A percentile compares a stretch with the other conserved stretches of the same genome.
Evolutionary conservation across 176 grass and related monocot genomes (phyloP).

Genomic region (Secale cereale): DNA sequence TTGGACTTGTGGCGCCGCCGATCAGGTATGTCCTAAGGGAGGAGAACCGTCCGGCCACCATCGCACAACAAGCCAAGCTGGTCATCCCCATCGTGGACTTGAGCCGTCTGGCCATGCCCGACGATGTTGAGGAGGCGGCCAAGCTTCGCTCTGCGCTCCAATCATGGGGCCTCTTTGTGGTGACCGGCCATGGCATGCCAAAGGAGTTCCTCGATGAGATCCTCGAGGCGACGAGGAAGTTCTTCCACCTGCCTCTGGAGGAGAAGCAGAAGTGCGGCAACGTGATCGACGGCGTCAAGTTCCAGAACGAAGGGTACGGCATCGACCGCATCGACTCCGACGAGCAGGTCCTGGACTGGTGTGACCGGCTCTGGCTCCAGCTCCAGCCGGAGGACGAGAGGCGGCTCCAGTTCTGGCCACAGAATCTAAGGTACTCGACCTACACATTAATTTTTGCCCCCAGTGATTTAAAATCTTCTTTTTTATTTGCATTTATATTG

Average conservation of each 20-base stretch:
- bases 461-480: not conserved
- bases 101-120: slow-evolving; percentile 16
- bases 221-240: slow-evolving; percentile 23
- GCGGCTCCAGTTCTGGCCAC: slow-evolving; percentile 39
- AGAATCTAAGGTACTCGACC: not conserved
- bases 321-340: slow-evolving; percentile 45
- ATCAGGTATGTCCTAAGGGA: slow-evolving; percentile 39
- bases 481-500: too few relatives aligned
- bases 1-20: slow-evolving; percentile 14
- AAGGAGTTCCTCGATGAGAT: slow-evolving; percentile 25
- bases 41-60: slow-evolving; percentile 1
- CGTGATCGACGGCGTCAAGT: slow-evolving; percentile 21
- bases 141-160: slow-evolving; percentile 44
- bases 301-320: slow-evolving; percentile 54
- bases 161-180: slow-evolving; percentile 58
- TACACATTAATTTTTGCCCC: not conserved
- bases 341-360: slow-evolving; percentile 51
- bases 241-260: slow-evolving; percentile 51
- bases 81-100: slow-evolving; percentile 47
- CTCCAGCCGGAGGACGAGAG: slow-evolving; percentile 38
- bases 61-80: not conserved
- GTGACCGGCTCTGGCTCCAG: slow-evolving; percentile 45
- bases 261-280: slow-evolving; percentile 49
- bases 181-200: slow-evolving; percentile 33
- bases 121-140: slow-evolving; percentile 35